Conservation (phyloP, 148 eudicot species). For the Arbutus unedo region DNA sequence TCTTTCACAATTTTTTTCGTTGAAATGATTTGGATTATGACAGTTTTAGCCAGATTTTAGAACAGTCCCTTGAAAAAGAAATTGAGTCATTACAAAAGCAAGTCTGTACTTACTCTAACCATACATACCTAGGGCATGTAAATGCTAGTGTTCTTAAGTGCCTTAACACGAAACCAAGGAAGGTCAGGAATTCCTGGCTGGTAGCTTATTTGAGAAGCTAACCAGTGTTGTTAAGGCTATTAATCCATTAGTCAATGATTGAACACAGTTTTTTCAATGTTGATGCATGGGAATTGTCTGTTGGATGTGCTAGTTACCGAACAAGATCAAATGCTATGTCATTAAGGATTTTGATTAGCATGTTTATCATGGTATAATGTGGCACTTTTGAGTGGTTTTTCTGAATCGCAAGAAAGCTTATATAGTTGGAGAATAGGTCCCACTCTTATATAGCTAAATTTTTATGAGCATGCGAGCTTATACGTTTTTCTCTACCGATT, state of each 20-base stretch:
- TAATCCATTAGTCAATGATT: neutral
- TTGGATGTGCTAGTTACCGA: neutral
- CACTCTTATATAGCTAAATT: neutral
- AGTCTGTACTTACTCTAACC: neutral
- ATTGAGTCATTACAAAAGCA: neutral
- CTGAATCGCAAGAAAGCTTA: neutral
- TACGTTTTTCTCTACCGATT: neutral
- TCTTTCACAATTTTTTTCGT: neutral
- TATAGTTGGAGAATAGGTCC: neutral
- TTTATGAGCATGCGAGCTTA: neutral
- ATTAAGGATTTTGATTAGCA: neutral
- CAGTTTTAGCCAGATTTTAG: neutral
- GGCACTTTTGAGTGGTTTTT: neutral
- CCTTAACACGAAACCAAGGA: neutral
- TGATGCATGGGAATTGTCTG: constrained; percentile 1
- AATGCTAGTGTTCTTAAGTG: neutral
- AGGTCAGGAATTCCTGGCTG: neutral
- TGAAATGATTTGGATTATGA: neutral
- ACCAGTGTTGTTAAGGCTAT: neutral
- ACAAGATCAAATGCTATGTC: neutral
- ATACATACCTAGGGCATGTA: neutral
- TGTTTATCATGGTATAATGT: neutral
- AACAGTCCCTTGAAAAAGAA: neutral
- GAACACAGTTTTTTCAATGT: neutral
- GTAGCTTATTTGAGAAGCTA: constrained; percentile 1